A percentile compares a stretch with the other conserved stretches of the same genome.
Evolutionary conservation across 2,329 filamentous ascomycete species (phyloP).

Genomic region (Fragosphaeria purpurea): DNA sequence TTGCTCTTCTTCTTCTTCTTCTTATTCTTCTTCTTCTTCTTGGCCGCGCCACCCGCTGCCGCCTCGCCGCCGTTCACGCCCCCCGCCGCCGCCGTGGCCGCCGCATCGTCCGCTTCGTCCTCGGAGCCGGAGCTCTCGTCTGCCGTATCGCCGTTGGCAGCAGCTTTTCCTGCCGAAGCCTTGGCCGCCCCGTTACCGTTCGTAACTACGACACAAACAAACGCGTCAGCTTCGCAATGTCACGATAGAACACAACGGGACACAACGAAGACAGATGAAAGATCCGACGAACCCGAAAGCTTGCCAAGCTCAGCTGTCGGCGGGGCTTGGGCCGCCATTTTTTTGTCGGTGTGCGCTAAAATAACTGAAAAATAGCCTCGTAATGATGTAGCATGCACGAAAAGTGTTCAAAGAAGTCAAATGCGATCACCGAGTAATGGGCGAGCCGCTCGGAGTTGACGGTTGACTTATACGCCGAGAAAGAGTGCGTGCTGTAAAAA

Average conservation of each 20-base stretch:
- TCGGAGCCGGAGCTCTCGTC: conserved; percentile 41
- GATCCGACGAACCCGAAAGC: conserved; percentile 2
- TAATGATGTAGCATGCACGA: no score
- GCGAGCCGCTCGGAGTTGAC: no score
- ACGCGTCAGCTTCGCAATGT: no score
- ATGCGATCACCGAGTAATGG: no score
- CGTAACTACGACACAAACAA: not conserved
- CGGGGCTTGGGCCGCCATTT: conserved; percentile 5
- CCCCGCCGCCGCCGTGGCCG: conserved; percentile 1
- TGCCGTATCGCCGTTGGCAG: conserved; percentile 25
- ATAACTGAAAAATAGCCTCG: no score
- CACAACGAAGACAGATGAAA: not conserved
- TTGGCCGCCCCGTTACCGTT: not conserved
- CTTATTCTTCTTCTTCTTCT: conserved; percentile 68
- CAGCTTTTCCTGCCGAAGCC: conserved; percentile 27
- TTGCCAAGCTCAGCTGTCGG: conserved; percentile 3
- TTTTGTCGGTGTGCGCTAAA: not conserved
- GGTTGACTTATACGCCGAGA: no score
- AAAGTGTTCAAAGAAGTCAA: no score
- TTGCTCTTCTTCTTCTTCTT: conserved; percentile 68
- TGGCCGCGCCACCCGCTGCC: conserved; percentile 18
- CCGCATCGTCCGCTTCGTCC: conserved; percentile 38
- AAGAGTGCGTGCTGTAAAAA: no score
- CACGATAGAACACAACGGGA: not conserved
- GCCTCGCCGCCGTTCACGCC: conserved; percentile 19